Base-by-base conservation (phyloP, 1,284 basidiomycete species). In the Inonotus hispidus region DNA sequence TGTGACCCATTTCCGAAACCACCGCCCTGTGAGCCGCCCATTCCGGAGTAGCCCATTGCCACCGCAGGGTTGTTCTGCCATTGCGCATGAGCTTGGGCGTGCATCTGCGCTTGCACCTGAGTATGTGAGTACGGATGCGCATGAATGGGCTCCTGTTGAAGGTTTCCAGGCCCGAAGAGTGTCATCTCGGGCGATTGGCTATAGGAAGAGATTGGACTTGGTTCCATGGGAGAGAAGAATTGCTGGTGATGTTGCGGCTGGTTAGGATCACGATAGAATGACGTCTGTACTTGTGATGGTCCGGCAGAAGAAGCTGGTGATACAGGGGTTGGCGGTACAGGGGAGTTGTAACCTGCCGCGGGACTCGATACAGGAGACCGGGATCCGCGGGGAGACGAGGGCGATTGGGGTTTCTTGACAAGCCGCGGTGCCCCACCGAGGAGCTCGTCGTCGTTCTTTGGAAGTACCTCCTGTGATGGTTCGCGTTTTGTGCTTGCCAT, bases 341-440 rank as follows among this genome's bases (percentile, higher is more conserved):
- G 68, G 49, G 71, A 68, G 68, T 67, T 67, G 66, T 66, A 57
- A 25, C 60, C 63, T 27, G 63, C 68, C 23, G 68, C 67, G 23
- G 69, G 70, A 8, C 73, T 74, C 2, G 79, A 77, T 1, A 81
- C 77, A 8, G 78, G 76, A 0, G 82, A 80, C 0, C 80, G 77
- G 2, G 62, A 63, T 3, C 53, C 53, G 21, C 62, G 62, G 2
- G 73, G 68, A 6, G 74, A 74, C 5, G 79, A 76, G n/a, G 63
- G 61, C 14, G 61, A 63, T 16, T 59, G 43, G 14, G 61, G 35
- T 57, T 79, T 78, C n/a, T 80, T 78, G 1, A 87, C 81, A 1
- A 87, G 75, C 16, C 84, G 77, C 2, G 83, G 85, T 72, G 81
- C 80, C 2, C 85, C 84, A 19, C 82, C 81, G 16, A 87, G 77